Evolutionary conservation across 768 basidiomycete genomes (phyloP).

Genomic region (Scleroderma citrinum): DNA sequence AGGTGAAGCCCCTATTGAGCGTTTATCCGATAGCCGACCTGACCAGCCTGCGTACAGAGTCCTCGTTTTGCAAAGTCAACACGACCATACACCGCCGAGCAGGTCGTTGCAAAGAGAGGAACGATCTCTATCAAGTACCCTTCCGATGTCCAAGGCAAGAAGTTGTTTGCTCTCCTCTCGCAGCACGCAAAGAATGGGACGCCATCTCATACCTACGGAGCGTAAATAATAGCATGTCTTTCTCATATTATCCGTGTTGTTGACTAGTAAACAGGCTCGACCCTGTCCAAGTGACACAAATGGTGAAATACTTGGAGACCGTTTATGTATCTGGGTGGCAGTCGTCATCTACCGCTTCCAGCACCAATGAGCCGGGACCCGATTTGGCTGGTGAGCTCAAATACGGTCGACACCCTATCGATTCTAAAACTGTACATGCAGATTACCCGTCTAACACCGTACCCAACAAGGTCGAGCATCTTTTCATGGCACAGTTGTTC

Average conservation of each 20-base stretch:
- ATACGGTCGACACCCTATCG: background rate
- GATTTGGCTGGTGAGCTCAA: slow-evolving; percentile 80
- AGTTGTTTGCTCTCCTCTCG: slow-evolving; percentile 70
- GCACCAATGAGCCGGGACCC: slow-evolving; percentile 94
- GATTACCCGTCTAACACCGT: slow-evolving; percentile 99
- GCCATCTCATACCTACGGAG: slow-evolving; percentile 95
- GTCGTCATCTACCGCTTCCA: slow-evolving; percentile 88
- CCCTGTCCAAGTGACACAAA: slow-evolving; percentile 96
- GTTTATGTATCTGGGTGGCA: slow-evolving; percentile 98
- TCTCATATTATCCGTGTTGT: background rate
- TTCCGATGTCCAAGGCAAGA: slow-evolving; percentile 79
- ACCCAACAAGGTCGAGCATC: slow-evolving; percentile 96
- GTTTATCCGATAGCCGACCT: too few relatives aligned
- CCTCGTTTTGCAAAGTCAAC: slow-evolving; percentile 83
- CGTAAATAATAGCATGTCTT: slow-evolving; percentile 57
- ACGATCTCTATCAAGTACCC: slow-evolving; percentile 83
- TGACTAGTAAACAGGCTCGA: slow-evolving; percentile 65
- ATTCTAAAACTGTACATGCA: slow-evolving; percentile 21
- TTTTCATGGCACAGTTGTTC: slow-evolving; percentile 98
- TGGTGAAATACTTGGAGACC: slow-evolving; percentile 98
- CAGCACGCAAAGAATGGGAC: slow-evolving; percentile 73
- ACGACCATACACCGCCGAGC: slow-evolving; percentile 87
- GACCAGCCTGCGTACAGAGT: slow-evolving; percentile 44
- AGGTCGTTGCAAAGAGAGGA: slow-evolving; percentile 93
- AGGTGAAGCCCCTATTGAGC: slow-evolving; percentile 46